Evolutionary conservation across 768 basidiomycete species (phyloP).

Genomic region (Leucocoprinus leucothites): DNA sequence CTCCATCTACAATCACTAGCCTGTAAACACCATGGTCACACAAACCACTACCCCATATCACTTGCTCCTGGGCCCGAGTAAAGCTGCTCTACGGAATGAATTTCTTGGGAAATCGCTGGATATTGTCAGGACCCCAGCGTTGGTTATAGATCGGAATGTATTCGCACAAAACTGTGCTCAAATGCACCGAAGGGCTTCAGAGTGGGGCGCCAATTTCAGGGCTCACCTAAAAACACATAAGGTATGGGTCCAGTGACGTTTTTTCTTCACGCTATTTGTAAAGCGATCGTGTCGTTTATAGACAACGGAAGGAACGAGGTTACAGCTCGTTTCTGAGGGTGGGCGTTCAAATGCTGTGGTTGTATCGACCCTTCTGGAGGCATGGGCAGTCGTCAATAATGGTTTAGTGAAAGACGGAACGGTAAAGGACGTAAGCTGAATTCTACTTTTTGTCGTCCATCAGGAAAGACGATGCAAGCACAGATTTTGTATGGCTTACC

Average conservation of each 20-base stretch:
- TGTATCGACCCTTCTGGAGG: conserved; percentile 83
- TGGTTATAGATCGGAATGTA: conserved; percentile 70
- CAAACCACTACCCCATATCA: conserved; percentile 24
- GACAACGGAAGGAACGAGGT: conserved; percentile 72
- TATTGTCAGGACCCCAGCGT: conserved; percentile 68
- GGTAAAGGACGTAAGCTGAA: conserved; percentile 68
- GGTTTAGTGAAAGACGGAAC: conserved; percentile 70
- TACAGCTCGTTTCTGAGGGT: conserved; percentile 60
- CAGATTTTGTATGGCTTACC: conserved; percentile 85
- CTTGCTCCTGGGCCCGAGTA: conserved; percentile 31
- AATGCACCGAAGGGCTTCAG: conserved; percentile 66
- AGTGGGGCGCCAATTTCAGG: conserved; percentile 70
- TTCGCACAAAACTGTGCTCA: conserved; percentile 72
- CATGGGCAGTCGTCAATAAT: conserved; percentile 65
- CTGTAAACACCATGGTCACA: conserved; percentile 16
- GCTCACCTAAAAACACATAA: conserved; percentile 88
- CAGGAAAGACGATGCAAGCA: not conserved
- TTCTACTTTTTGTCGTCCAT: not conserved
- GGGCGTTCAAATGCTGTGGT: conserved; percentile 61
- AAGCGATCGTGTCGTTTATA: conserved; percentile 22
- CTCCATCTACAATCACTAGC: not conserved
- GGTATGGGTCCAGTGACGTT: conserved; percentile 29
- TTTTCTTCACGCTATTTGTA: not conserved
- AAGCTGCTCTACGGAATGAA: conserved; percentile 45
- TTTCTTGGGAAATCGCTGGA: conserved; percentile 59